Evolutionary conservation across 139 green algal species (phyloP).

Genomic region (Coelastrella sp.): DNA sequence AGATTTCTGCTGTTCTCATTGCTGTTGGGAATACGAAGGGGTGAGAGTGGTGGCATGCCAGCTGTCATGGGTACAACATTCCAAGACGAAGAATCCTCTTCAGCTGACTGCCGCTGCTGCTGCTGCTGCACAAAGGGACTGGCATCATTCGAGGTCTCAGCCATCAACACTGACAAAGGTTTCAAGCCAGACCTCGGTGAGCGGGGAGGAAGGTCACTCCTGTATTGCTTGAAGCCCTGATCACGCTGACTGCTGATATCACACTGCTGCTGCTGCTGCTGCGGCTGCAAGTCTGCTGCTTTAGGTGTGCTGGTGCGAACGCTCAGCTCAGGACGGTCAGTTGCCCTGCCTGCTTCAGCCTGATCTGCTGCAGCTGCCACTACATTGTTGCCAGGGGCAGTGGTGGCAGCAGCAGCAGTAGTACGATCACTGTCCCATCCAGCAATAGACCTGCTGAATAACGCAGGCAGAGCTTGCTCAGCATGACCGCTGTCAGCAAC

Average conservation of each 20-base stretch:
- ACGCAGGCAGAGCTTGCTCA: not conserved
- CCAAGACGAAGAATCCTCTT: not conserved
- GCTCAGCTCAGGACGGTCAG: not conserved
- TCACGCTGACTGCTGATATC: not conserved
- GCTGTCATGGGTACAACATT: not conserved
- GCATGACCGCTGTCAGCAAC: not conserved
- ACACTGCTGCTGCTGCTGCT: not conserved
- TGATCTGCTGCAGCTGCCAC: not conserved
- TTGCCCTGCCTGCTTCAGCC: not conserved
- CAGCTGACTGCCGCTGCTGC: constrained; percentile 2
- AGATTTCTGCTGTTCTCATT: not conserved
- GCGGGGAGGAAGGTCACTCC: not conserved
- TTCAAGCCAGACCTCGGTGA: not conserved
- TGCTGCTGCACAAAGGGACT: not conserved
- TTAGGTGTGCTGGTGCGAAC: not conserved
- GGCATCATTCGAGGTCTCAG: not conserved
- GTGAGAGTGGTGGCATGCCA: not conserved
- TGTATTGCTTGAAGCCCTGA: too few relatives aligned
- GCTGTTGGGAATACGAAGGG: not conserved
- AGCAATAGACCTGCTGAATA: not conserved
- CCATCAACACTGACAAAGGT: not conserved
- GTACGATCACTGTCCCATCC: not conserved
- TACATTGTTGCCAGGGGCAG: not conserved
- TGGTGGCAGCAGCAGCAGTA: not conserved
- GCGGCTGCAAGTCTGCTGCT: not conserved